These are phyloP conservation scores for Solanum dulcamara DNA, from an alignment of 257 asterid species.

Conservation along the genomic window DNA sequence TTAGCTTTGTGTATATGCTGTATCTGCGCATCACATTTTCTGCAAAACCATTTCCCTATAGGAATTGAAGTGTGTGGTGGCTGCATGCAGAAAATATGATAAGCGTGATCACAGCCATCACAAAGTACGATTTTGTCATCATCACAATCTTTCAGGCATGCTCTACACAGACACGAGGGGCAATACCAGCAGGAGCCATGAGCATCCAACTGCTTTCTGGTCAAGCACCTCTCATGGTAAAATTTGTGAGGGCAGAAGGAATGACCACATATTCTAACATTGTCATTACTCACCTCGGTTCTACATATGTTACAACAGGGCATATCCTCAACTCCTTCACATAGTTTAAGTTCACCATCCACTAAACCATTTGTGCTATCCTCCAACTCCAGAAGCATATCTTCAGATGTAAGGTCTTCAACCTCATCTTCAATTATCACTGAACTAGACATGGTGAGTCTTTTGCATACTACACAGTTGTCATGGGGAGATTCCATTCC, in stretches of 20 bases:
- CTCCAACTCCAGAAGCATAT: constrained; percentile 33
- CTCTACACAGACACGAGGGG: constrained; percentile 82
- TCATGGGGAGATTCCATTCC: constrained; percentile 60
- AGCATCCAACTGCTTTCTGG: constrained; percentile 41
- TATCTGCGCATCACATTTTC: constrained; percentile 42
- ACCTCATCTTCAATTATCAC: constrained; percentile 14
- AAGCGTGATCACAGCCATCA: constrained; percentile 84
- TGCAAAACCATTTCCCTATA: constrained; percentile 71
- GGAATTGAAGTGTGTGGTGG: constrained; percentile 60
- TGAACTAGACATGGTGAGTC: constrained; percentile 28
- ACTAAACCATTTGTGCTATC: constrained; percentile 41
- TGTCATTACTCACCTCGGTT: constrained; percentile 30
- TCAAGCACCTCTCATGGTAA: constrained; percentile 73
- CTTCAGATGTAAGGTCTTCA: constrained; percentile 20
- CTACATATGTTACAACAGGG: constrained; percentile 55
- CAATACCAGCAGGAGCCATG: constrained; percentile 74
- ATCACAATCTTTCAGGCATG: constrained; percentile 57
- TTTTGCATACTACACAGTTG: constrained; percentile 69
- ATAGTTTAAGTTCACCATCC: constrained; percentile 12
- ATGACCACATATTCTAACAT: constrained; percentile 56
- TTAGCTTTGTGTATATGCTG: constrained; percentile 39
- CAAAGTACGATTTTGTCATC: constrained; percentile 82
- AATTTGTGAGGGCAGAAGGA: constrained; percentile 65
- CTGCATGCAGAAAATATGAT: constrained; percentile 69
- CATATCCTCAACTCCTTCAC: constrained; percentile 5